Base-by-base conservation (phyloP, 495 filamentous ascomycete genomes). In the Hyaloscypha hepaticicola region DNA sequence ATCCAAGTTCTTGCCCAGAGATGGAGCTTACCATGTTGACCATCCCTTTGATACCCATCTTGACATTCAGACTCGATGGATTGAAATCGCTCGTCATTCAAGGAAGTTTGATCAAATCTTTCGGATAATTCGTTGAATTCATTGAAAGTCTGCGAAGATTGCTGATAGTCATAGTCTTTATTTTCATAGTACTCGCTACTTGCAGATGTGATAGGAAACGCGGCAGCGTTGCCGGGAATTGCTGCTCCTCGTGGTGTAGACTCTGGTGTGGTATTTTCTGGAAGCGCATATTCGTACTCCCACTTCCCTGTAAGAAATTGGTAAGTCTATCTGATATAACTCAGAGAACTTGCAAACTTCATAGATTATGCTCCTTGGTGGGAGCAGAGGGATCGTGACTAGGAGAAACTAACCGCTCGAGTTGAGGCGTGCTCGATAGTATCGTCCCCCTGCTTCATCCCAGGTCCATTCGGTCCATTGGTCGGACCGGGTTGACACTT, bases 391-490 rank as follows among this genome's bases (percentile, higher is more conserved):
- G 4, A 45, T 45, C 4, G 14, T 14, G 38, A 45, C 38, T 45
- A 1, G 38, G 38, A 45, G 38, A 45, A 45, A 45, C 38, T 4
- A 16, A 45, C 38, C 38, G 11, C 38, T 45, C 27, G 29, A 24
- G n/a, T 58, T 31, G 21, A 41, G n/a, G 19, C 56, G 56, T 6
- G 31, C 33, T 21, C 38, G 52, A 50, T 63, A 63, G 21, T 31
- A 63, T 11, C 24, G 16, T 22, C 11, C 9, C 9, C 52, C 29
- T 6, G 6, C 31, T 22, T 45, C 31, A 49, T 63, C 61, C 50
- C 31, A 63, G 19, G 14, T 29, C 61, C 61, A 63, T 22, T 63
- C 61, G 21, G 51, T 48, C 61, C 61, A 63, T 16, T 61, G 25
- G 22, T 45, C 29, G 21, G 25, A 57, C 0, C 27, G 21, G 3